Conservation (phyloP, 495 filamentous ascomycete species). For the Oleoguttula mirabilis region DNA sequence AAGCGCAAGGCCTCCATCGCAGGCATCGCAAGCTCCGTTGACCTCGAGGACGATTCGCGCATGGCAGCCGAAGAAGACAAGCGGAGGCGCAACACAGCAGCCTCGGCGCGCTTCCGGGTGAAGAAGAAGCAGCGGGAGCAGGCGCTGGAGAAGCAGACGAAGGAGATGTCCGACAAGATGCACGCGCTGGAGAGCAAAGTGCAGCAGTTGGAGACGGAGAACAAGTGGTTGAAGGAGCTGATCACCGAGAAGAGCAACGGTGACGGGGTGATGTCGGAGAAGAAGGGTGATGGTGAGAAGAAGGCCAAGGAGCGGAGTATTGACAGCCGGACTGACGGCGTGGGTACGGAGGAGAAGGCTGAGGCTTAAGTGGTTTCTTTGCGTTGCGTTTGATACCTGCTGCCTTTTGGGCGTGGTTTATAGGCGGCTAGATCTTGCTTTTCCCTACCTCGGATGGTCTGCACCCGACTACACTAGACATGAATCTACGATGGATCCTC, state of each 20-base stretch:
- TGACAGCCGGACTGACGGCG: conserved; percentile 19
- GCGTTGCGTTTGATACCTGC: too few relatives aligned
- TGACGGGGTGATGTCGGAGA: conserved; percentile 15
- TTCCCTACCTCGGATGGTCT: too few relatives aligned
- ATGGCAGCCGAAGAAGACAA: conserved; percentile 92
- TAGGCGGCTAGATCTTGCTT: too few relatives aligned
- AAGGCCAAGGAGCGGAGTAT: conserved; percentile 14
- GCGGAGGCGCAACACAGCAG: conserved; percentile 89
- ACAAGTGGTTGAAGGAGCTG: conserved; percentile 89
- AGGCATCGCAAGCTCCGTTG: conserved; percentile 24
- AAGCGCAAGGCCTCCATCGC: conserved; percentile 16
- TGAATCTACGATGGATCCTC: too few relatives aligned
- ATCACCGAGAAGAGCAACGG: conserved; percentile 76
- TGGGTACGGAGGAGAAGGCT: conserved; percentile 16
- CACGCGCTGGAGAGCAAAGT: conserved; percentile 66
- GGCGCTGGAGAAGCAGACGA: conserved; percentile 76
- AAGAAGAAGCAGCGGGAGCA: conserved; percentile 99
- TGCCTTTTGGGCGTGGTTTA: too few relatives aligned
- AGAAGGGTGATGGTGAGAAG: conserved; percentile 8
- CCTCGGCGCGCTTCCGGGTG: conserved; percentile 84
- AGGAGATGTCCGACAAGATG: conserved; percentile 83
- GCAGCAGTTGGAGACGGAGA: conserved; percentile 82
- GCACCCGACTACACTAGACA: too few relatives aligned
- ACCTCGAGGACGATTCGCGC: conserved; percentile 58
- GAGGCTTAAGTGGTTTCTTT: conserved; percentile 1